Percentiles rank a stretch among this genome's conserved stretches.
Conservation (phyloP, 306 rosid species). For the Cucumis hystrix region DNA sequence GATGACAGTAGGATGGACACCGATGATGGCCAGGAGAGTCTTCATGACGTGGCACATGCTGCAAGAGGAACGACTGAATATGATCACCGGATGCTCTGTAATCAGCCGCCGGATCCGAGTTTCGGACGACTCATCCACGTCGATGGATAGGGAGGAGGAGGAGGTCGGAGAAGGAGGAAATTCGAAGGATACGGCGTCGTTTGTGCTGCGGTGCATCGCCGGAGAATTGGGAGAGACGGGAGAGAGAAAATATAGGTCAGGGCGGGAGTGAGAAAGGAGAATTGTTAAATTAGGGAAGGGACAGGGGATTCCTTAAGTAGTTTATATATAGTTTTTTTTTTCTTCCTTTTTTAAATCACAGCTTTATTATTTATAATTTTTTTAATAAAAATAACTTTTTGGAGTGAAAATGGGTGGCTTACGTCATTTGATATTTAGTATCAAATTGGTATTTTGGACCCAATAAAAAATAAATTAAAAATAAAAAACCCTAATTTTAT, state of each 20-base stretch:
- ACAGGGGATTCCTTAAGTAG: not conserved
- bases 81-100: constrained; percentile 78
- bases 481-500: not conserved
- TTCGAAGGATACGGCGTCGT: constrained; percentile 48
- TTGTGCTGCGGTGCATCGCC: constrained; percentile 44
- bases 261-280: constrained; percentile 11
- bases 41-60: constrained; percentile 99
- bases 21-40: constrained; percentile 71
- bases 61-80: constrained; percentile 75
- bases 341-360: too few species aligned
- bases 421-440: not conserved
- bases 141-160: constrained; percentile 50
- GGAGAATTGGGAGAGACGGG: constrained; percentile 29
- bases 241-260: not conserved
- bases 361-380: not conserved
- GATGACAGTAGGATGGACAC: constrained; percentile 92
- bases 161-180: constrained; percentile 15
- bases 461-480: not conserved
- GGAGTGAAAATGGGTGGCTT: not conserved
- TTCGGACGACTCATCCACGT: constrained; percentile 67
- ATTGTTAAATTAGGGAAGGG: not conserved
- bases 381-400: not conserved
- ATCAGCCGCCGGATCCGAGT: constrained; percentile 72
- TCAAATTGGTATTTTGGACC: not conserved
- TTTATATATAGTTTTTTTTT: not conserved